Evolutionary conservation across 768 basidiomycete genomes (phyloP), one percentile per base, ranked within the genome.

Genomic region (Leccinum incarnatum): DNA sequence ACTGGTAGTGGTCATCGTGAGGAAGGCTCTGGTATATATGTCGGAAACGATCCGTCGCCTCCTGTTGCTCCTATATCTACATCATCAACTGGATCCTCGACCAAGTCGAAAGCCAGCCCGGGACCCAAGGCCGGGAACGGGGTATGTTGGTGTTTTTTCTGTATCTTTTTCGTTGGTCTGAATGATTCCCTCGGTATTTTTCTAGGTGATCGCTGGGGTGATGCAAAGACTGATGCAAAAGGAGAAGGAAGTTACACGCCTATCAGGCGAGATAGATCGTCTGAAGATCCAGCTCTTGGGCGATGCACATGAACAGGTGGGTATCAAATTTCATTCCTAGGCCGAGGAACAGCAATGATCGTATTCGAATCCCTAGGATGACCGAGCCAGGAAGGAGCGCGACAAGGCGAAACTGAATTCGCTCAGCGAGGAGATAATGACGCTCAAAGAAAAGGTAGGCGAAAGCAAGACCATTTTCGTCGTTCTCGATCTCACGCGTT

Each of bases 201-300:
- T 4, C 5, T 21, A 89, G 82, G 86, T 81, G 61, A 80, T 88
- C 57, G 81, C 85, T 61, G 91, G 89, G 2, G 68, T 95, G 19
- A 83, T 93, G 9, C 91, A 93, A 66, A 84, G 91, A 10, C 78
- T 95, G 15, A 83, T 89, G 3, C 82, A 86, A 69, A 94, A 93
- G 70, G 94, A 97, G 75, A 92, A 89, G 66, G 85, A 94, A 71
- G 89, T 93, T 2, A 68, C 84, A 2, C 84, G 87, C 56, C 79
- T 95, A 2, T 86, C 87, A 67, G 79, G 80, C 4, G 89, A 94
- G 66, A 73, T 95, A 19, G 88, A 87, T 56, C 78, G 79, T 17
- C 73, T 86, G 62, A 85, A 82, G 63, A 75, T 77, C 5, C 81
- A 84, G 68, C 83, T 82, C 69, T 84, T 83, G 5, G 71, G 64